Conservation (phyloP, 768 basidiomycete species). For the Lentinus tigrinus region DNA sequence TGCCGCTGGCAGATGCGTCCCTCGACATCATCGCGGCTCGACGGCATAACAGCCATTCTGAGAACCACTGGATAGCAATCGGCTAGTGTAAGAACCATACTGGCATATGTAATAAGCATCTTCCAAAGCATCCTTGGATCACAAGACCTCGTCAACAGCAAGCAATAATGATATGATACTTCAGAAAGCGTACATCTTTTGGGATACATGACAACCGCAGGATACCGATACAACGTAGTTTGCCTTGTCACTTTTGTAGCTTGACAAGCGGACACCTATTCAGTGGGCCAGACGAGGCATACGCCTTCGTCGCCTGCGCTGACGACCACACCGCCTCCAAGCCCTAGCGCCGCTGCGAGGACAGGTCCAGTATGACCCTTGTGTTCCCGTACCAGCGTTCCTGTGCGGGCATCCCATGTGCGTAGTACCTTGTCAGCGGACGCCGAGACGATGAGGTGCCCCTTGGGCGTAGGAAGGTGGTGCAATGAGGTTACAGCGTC, state of each 20-base stretch:
- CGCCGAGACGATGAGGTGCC: slow-evolving; percentile 77
- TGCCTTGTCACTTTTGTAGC: neutral
- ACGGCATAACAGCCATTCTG: too few species aligned
- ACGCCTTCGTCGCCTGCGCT: slow-evolving; percentile 90
- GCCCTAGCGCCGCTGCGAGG: slow-evolving; percentile 69
- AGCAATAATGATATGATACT: too few species aligned
- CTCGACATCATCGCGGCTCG: too few species aligned
- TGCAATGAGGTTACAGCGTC: slow-evolving; percentile 85
- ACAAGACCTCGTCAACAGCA: too few species aligned
- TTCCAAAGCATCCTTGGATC: too few species aligned
- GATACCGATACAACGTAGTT: neutral
- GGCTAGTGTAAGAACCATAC: too few species aligned
- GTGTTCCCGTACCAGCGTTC: slow-evolving; percentile 73
- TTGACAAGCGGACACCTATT: slow-evolving; percentile 21
- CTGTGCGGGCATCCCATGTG: slow-evolving; percentile 93
- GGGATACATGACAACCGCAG: too few species aligned
- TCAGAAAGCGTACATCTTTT: too few species aligned
- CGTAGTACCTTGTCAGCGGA: slow-evolving; percentile 85
- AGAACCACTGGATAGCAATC: too few species aligned
- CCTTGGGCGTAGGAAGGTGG: slow-evolving; percentile 69
- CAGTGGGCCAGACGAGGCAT: slow-evolving; percentile 81
- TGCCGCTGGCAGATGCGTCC: too few species aligned
- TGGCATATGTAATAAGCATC: too few species aligned
- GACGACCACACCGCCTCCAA: slow-evolving; percentile 70
- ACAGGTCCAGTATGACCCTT: slow-evolving; percentile 80